phyloP scores from a whole-genome alignment of 495 filamentous ascomycete genomes.

The Aspergillus sclerotiicarbonarius region DNA sequence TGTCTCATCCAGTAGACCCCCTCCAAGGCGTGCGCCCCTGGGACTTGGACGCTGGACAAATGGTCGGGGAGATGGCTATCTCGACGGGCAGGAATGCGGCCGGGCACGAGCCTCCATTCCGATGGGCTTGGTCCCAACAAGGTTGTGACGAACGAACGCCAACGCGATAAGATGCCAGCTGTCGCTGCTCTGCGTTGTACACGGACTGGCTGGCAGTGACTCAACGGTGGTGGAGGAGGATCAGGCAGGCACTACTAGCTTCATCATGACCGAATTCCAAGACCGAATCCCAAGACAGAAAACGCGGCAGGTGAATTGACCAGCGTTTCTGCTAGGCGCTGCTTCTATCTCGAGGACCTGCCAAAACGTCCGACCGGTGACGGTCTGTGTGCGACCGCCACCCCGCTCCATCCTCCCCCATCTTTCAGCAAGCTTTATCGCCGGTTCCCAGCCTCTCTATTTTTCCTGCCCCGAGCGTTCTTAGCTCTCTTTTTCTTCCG shows the following conservation, averaged over 20 bases:
- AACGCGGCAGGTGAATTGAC: too few species aligned
- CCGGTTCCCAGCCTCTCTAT: neutral
- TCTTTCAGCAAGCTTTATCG: neutral
- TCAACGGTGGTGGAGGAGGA: neutral
- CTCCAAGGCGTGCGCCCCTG: too few species aligned
- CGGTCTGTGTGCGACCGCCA: slow-evolving; percentile 2
- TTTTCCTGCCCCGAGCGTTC: neutral
- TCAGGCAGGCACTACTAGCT: too few species aligned
- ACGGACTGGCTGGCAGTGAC: neutral
- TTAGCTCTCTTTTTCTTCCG: neutral
- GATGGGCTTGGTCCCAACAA: neutral
- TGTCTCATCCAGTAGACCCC: too few species aligned
- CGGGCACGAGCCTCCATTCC: neutral
- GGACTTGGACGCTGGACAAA: too few species aligned
- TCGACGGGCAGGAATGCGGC: neutral
- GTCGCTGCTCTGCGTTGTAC: neutral
- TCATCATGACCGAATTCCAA: too few species aligned
- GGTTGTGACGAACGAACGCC: neutral
- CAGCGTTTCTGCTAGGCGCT: too few species aligned
- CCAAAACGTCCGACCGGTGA: neutral
- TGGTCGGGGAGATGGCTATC: too few species aligned
- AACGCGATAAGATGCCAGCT: neutral
- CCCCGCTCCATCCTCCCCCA: neutral
- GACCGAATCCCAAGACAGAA: too few species aligned
- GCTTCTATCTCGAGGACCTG: too few species aligned